Conservation (phyloP, 495 filamentous ascomycete species). For the Letharia columbiana region DNA sequence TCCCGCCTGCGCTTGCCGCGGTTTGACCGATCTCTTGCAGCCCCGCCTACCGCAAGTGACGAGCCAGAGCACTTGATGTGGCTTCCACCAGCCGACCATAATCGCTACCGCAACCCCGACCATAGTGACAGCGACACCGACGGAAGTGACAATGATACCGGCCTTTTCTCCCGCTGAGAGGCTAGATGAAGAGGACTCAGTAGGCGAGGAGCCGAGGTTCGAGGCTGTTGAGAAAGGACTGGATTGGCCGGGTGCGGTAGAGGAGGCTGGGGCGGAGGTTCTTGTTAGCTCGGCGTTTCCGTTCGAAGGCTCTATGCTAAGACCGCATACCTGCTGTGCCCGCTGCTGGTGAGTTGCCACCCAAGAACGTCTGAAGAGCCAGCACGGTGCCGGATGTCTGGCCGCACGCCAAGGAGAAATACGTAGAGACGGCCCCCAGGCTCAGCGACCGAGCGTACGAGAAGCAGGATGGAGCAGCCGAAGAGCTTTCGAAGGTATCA, state of each 20-base stretch:
- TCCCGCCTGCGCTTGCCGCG: background rate
- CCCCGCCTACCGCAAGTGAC: background rate
- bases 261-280: background rate
- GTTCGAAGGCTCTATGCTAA: too few species aligned
- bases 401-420: conserved; percentile 3
- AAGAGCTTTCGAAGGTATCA: background rate
- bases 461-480: conserved; percentile 1
- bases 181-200: background rate
- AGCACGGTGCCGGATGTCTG: background rate
- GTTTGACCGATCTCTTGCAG: background rate
- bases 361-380: background rate
- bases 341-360: background rate
- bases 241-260: background rate
- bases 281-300: background rate
- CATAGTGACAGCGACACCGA: background rate
- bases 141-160: background rate
- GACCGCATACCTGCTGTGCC: background rate
- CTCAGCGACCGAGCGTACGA: conserved; percentile 6
- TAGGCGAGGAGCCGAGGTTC: background rate
- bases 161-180: background rate
- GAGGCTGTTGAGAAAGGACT: background rate
- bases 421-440: background rate
- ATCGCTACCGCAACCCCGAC: background rate
- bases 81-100: conserved; percentile 8
- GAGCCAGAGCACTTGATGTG: conserved; percentile 10